Evolutionary conservation across 1,139 yeast species (phyloP).

Genomic region (Saccharomyces hybrid): DNA sequence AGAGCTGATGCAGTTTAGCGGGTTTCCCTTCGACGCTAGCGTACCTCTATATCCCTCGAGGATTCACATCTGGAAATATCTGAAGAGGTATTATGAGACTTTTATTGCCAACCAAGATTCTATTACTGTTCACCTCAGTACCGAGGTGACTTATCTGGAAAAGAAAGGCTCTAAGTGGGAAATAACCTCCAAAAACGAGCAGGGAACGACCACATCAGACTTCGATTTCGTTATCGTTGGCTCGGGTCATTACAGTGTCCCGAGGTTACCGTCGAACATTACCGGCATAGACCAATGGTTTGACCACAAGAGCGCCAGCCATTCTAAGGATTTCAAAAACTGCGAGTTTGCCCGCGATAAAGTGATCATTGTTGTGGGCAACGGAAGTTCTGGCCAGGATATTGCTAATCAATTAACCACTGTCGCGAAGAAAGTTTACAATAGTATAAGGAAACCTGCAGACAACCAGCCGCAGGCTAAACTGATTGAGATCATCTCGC

Average conservation of each 20-base stretch:
- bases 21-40: constrained; percentile 21
- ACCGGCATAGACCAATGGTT: constrained; percentile 41
- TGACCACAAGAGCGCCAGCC: constrained; percentile 45
- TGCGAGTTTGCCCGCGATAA: constrained; percentile 39
- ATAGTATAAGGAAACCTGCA: constrained; percentile 36
- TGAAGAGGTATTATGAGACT: constrained; percentile 17
- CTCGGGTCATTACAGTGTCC: constrained; percentile 49
- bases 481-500: constrained; percentile 16
- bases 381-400: constrained; percentile 57
- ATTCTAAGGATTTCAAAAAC: constrained; percentile 52
- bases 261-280: constrained; percentile 40
- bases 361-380: constrained; percentile 50
- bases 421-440: constrained; percentile 37
- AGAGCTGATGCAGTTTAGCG: constrained; percentile 27
- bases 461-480: constrained; percentile 26
- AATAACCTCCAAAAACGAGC: constrained; percentile 7
- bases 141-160: constrained; percentile 14
- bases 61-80: constrained; percentile 20
- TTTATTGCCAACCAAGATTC: constrained; percentile 14
- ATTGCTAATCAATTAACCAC: constrained; percentile 45
- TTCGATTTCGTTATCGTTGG: constrained; percentile 49
- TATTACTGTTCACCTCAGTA: constrained; percentile 14
- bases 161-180: constrained; percentile 18
- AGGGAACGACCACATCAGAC: constrained; percentile 21
- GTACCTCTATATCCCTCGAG: constrained; percentile 22